phyloP scores from a whole-genome alignment of 495 filamentous ascomycete genomes.

The Astrocystis sublimbata region DNA sequence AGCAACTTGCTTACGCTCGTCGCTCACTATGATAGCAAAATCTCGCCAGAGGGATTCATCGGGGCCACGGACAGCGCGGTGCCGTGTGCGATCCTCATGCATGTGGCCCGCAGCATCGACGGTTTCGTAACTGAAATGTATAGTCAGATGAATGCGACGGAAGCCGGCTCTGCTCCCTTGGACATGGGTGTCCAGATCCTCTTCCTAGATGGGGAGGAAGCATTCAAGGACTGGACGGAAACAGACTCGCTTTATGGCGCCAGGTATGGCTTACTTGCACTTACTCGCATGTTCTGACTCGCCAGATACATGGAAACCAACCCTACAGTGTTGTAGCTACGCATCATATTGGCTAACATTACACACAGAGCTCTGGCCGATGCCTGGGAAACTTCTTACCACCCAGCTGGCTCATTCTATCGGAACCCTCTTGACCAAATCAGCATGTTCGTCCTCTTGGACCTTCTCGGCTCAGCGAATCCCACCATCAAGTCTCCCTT shows the following conservation, averaged over 20 bases:
- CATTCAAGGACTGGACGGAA: slow-evolving; percentile 75
- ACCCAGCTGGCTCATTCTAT: slow-evolving; percentile 72
- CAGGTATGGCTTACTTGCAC: slow-evolving; percentile 46
- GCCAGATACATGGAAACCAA: neutral
- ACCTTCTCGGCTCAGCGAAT: slow-evolving; percentile 72
- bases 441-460: slow-evolving; percentile 87
- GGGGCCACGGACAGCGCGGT: slow-evolving; percentile 92
- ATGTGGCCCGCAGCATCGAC: slow-evolving; percentile 79
- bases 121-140: slow-evolving; percentile 77
- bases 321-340: no score
- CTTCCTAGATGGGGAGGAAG: slow-evolving; percentile 92
- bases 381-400: slow-evolving; percentile 64
- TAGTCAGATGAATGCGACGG: slow-evolving; percentile 63
- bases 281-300: neutral
- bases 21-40: slow-evolving; percentile 91
- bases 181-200: slow-evolving; percentile 86
- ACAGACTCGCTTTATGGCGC: slow-evolving; percentile 87
- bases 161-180: slow-evolving; percentile 58
- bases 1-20: slow-evolving; percentile 80
- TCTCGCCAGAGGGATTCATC: slow-evolving; percentile 82
- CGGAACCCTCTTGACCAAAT: slow-evolving; percentile 74
- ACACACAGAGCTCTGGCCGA: slow-evolving; percentile 64
- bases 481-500: slow-evolving; percentile 82
- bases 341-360: slow-evolving; percentile 20
- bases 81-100: slow-evolving; percentile 90